Base-by-base conservation (phyloP, 1,284 basidiomycete species). In the Psilocybe mexicana region DNA sequence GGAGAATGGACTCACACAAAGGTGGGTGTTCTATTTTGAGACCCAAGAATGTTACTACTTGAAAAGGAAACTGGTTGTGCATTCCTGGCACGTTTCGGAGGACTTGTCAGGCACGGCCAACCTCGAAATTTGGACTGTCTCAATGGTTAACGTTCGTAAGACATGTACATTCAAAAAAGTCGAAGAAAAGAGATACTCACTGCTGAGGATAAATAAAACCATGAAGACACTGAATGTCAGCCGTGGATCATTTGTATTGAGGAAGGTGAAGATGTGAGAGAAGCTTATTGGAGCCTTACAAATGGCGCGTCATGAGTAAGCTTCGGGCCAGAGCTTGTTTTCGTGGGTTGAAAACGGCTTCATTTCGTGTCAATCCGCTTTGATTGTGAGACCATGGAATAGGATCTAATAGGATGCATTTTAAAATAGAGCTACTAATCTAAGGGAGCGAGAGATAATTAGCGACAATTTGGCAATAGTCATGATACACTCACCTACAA, bases 401-500 rank as follows among this genome's bases (percentile, higher is more conserved):
- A 44, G 55, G 50, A 46, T 56, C 24, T 35, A 38, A 25, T 51
- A 44, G 55, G 50, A 46, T 56, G 33, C 36, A 52, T 28, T 43
- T 52, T 59, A 62, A 52, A 55, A 54, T 63, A 59, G 52, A 57
- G 48, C 43, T 18, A 18, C 18, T 58, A 54, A 60, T 58, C 57
- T 58, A 55, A 59, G 24, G 30, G 46, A 48, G 25, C 7, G 38
- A 47, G 33, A 57, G 38, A 49, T 40, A 55, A 45, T 59, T 50
- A 58, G 49, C 42, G 33, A 45, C 56, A 54, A 52, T 45, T 12
- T 54, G 46, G 38, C 24, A 57, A 52, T 38, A 54, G 52, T 43
- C 28, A 53, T 50, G 45, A 46, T 52, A 36, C 33, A 61, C 58
- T 59, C 59, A 66, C 65, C 59, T 57, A 18, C 18, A 48, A 54